Conservation (phyloP, 2,329 filamentous ascomycete genomes). For the Xylaria sp. region DNA sequence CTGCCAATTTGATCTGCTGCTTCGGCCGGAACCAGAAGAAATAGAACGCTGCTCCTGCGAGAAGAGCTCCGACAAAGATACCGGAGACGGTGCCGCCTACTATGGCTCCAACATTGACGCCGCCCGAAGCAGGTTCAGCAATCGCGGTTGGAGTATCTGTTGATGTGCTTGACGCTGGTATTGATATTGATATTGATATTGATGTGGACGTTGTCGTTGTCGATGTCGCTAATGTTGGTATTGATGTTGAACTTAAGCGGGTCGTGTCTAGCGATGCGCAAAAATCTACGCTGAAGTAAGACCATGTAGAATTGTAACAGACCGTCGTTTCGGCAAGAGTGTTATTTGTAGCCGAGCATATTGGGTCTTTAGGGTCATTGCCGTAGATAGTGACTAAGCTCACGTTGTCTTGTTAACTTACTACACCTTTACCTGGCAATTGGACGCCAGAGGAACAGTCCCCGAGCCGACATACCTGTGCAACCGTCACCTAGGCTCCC, state of each 20-base stretch:
- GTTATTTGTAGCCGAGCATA: slow-evolving; percentile 16
- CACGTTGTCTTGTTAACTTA: slow-evolving; percentile 10
- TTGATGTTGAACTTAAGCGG: background rate
- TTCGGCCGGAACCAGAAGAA: slow-evolving; percentile 24
- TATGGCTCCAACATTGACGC: slow-evolving; percentile 17
- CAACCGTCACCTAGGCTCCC: slow-evolving; percentile 10
- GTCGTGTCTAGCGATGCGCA: background rate
- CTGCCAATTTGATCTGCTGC: slow-evolving; percentile 14
- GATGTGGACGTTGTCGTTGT: background rate
- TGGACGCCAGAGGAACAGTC: background rate
- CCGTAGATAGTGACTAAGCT: slow-evolving; percentile 25
- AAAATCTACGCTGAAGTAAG: slow-evolving; percentile 22
- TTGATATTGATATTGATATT: background rate
- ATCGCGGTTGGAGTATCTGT: background rate
- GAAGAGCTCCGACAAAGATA: slow-evolving; percentile 10
- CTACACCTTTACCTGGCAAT: background rate
- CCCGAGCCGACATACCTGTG: slow-evolving; percentile 11
- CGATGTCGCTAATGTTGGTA: background rate
- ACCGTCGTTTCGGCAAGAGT: background rate
- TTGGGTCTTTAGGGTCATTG: slow-evolving; percentile 7
- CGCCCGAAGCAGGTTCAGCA: background rate
- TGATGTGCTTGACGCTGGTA: background rate
- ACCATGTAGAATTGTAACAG: slow-evolving; percentile 24
- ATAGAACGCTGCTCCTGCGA: slow-evolving; percentile 8
- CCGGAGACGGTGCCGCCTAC: slow-evolving; percentile 19